phyloP scores from a whole-genome alignment of 495 filamentous ascomycete genomes.

The Aspergillus nidulans region DNA sequence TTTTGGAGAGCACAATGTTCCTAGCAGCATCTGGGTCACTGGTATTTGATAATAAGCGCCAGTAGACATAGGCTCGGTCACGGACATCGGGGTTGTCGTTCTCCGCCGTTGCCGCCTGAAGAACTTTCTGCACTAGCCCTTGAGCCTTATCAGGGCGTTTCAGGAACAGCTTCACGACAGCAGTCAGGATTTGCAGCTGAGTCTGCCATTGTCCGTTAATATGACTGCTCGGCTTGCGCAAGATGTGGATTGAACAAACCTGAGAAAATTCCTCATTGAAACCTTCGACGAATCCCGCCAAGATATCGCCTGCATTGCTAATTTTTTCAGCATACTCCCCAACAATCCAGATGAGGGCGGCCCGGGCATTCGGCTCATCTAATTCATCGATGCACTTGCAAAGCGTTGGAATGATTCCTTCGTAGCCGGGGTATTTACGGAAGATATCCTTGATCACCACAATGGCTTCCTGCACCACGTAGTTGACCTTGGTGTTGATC shows the following conservation, averaged over 20 bases:
- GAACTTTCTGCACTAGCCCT: conserved; percentile 84
- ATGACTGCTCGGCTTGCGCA: background rate
- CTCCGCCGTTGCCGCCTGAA: conserved; percentile 86
- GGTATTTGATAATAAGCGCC: conserved; percentile 80
- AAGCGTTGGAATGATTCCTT: conserved; percentile 93
- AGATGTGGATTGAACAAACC: conserved; percentile 36
- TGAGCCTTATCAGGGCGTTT: conserved; percentile 95
- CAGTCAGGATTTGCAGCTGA: conserved; percentile 92
- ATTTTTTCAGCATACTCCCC: conserved; percentile 99
- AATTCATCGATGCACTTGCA: conserved; percentile 97
- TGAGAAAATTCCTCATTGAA: conserved; percentile 92
- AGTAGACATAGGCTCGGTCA: conserved; percentile 96
- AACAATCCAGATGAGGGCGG: conserved; percentile 96
- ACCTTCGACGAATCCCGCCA: conserved; percentile 80
- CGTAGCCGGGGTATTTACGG: conserved; percentile 94
- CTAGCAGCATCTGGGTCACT: conserved; percentile 83
- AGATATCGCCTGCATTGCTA: conserved; percentile 88
- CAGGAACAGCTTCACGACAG: conserved; percentile 94
- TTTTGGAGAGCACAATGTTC: conserved; percentile 88
- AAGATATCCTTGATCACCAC: conserved; percentile 99
- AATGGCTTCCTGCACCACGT: conserved; percentile 96
- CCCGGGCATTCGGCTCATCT: conserved; percentile 89
- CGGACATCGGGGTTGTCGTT: conserved; percentile 97
- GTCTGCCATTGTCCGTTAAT: conserved; percentile 48
- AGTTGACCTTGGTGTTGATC: conserved; percentile 96